Evolutionary conservation across 305 asterid genomes (phyloP), one percentile per base, ranked within the genome.

Genomic region (Salvia sclarea): DNA sequence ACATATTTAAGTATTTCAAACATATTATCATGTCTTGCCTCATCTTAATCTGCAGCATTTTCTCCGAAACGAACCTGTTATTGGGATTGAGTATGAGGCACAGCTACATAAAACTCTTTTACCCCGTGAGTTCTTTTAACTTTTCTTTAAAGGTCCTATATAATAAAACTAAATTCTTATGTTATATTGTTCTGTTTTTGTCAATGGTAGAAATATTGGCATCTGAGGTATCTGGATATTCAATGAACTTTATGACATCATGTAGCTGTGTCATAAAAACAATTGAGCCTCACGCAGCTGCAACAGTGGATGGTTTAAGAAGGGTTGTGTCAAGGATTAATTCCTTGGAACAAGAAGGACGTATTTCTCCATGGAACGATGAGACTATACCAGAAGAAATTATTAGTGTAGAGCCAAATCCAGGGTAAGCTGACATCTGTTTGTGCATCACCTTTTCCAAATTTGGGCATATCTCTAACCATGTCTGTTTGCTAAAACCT

Each of bases 81-180:
- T 92, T 78, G 98, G 98, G 79, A 78, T 92, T 64, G 97, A 90
- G 76, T 83, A 80, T 68, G 97, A 90, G 81, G 98, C 98, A 37
- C 90, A 90, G 72, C 96, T 92, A 61, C 92, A 92, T 78, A 90
- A 92, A 83, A 77, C 96, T 77, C 86, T 92, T 76, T 80, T 92
- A 70, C 95, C 98, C 56, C n/a, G 98, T 92, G 84, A 88, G 98
- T 77, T 41, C 50, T 69, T 61, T 53, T 48, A 60, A 24, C 30
- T 73, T 10, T 28, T 63, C 25, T 52, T 66, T 28, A 40, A 11
- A 17, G 31, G 16, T 70, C 25, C 60, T 73, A 33, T 21, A 53
- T 43, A 49, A 50, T 61, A 57, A 74, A 57, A 74, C 59, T 12
- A 45, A 22, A 45, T 45, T 54, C 50, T 64, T 30, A 16, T 24